phyloP scores from a whole-genome alignment of 108 stramenopile species.

The Nitzschia sp. region DNA sequence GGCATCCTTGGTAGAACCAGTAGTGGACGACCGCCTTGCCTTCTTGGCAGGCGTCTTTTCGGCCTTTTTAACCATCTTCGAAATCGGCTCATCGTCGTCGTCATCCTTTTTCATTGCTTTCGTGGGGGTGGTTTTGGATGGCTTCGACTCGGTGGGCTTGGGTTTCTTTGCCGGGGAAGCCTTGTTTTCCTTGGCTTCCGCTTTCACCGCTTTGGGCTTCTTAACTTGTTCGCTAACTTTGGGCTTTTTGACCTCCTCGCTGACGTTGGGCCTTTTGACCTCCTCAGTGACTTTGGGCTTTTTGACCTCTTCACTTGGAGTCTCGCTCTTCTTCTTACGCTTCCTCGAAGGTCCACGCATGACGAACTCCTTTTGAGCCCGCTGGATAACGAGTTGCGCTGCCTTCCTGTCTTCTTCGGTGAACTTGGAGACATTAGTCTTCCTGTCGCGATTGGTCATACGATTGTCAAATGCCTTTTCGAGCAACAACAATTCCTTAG shows the following conservation, averaged over 20 bases:
- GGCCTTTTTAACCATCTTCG: slow-evolving; percentile 24
- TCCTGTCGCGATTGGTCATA: slow-evolving; percentile 24
- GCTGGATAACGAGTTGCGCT: slow-evolving; percentile 27
- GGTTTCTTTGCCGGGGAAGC: slow-evolving; percentile 8
- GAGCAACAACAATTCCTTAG: slow-evolving; percentile 34
- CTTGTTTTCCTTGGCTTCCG: slow-evolving; percentile 1
- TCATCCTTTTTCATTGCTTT: slow-evolving; percentile 26
- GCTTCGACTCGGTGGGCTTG: background rate
- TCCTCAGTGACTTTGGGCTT: slow-evolving; percentile 4
- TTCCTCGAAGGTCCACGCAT: slow-evolving; percentile 27
- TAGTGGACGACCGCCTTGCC: background rate
- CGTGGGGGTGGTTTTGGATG: background rate
- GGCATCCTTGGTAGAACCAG: slow-evolving; percentile 6
- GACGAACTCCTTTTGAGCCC: slow-evolving; percentile 34
- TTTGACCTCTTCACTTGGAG: background rate
- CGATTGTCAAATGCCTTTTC: slow-evolving; percentile 42
- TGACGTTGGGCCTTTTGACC: background rate
- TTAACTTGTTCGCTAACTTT: background rate
- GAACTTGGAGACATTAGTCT: slow-evolving; percentile 31
- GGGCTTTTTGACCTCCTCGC: background rate
- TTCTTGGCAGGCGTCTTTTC: slow-evolving; percentile 2
- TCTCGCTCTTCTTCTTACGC: slow-evolving; percentile 18
- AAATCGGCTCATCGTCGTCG: slow-evolving; percentile 33
- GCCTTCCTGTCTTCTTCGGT: slow-evolving; percentile 31
- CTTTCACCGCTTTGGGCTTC: background rate